These are phyloP conservation scores for Schoenoplectus tabernaemontani DNA, from an alignment of 202 grass and related monocot species.

Conservation along the genomic window DNA sequence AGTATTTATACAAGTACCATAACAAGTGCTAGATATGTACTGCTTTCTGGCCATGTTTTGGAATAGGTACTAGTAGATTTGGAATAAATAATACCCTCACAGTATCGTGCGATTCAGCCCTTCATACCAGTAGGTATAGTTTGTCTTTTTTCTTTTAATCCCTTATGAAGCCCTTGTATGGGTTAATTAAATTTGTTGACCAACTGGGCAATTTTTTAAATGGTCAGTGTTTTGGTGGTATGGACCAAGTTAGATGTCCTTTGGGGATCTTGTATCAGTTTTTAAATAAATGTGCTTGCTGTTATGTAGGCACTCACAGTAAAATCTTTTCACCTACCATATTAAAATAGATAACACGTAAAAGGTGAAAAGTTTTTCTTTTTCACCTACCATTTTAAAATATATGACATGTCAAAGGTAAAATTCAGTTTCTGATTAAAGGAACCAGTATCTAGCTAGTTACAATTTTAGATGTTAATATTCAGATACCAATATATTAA, in stretches of 20 bases:
- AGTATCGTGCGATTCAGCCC: not conserved
- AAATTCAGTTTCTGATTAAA: not conserved
- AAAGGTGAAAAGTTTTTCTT: not conserved
- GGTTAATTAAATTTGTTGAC: not conserved
- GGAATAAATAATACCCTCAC: not conserved
- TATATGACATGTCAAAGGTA: not conserved
- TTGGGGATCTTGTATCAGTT: not conserved
- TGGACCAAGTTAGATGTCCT: not conserved
- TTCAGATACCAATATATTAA: not conserved
- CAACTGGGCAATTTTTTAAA: not conserved
- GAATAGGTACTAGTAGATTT: conserved; percentile 13
- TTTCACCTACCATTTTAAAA: not conserved
- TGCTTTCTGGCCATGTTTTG: not conserved
- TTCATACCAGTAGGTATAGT: not conserved
- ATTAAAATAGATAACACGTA: not conserved
- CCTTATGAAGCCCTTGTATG: not conserved
- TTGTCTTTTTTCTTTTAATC: not conserved
- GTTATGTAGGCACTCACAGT: not conserved
- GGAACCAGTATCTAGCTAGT: not conserved
- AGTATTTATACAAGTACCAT: not conserved
- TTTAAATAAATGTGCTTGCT: not conserved
- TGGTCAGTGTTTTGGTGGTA: not conserved
- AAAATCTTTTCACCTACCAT: not conserved
- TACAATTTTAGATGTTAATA: not conserved
- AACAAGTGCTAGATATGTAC: not conserved